These are phyloP conservation scores for Aureobasidium subglaciale DNA, from an alignment of 2,329 filamentous ascomycete species.

Conservation along the genomic window DNA sequence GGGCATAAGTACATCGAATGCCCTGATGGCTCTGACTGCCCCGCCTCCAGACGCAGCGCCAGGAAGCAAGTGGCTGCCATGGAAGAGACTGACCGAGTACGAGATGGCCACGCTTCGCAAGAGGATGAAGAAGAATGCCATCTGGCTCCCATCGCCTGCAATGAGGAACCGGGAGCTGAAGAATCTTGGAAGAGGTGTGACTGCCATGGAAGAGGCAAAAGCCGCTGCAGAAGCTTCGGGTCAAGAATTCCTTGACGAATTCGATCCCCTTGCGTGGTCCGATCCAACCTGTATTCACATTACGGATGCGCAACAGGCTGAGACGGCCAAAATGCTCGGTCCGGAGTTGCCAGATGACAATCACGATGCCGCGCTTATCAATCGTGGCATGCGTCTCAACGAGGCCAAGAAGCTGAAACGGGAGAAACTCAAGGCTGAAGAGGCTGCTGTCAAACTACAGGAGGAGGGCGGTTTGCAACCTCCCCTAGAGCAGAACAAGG, in stretches of 20 bases:
- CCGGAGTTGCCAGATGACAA: conserved; percentile 24
- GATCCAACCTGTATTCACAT: conserved; percentile 30
- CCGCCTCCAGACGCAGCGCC: conserved; percentile 53
- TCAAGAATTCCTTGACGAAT: conserved; percentile 56
- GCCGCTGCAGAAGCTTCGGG: conserved; percentile 60
- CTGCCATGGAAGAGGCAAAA: conserved; percentile 35
- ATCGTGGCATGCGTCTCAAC: conserved; percentile 71
- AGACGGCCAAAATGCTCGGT: conserved; percentile 28
- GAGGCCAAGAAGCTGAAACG: conserved; percentile 69
- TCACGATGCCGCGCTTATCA: conserved; percentile 55
- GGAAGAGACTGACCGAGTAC: conserved; percentile 59
- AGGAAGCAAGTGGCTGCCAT: conserved; percentile 55
- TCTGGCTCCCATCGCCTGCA: conserved; percentile 76
- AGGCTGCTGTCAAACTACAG: neutral
- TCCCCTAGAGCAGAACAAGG: neutral
- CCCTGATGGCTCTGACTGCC: conserved; percentile 50
- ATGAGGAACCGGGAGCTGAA: conserved; percentile 79
- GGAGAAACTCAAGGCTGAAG: conserved; percentile 38
- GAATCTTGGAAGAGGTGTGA: conserved; percentile 52
- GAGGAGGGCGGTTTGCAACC: neutral
- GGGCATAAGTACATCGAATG: conserved; percentile 56
- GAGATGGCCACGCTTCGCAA: conserved; percentile 68
- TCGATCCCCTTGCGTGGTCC: conserved; percentile 23
- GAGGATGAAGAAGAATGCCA: conserved; percentile 85
- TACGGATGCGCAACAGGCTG: conserved; percentile 28